These are phyloP conservation scores for Amauroascus niger DNA, from an alignment of 2,329 filamentous ascomycete species.

Conservation along the genomic window DNA sequence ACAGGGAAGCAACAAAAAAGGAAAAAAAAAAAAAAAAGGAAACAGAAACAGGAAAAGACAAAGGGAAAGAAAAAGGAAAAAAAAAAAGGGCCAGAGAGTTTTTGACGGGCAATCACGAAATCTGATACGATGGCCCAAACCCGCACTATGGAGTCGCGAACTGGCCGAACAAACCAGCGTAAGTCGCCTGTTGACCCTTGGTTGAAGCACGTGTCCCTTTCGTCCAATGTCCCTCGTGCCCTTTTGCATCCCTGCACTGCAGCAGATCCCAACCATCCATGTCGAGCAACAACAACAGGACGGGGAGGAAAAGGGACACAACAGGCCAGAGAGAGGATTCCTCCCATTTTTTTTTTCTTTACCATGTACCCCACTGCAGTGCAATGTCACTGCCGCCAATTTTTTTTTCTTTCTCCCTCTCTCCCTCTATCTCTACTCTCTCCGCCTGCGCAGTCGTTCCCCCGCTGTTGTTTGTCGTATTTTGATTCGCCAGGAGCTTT, in stretches of 20 bases:
- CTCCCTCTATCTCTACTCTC: too few species aligned
- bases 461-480: background rate
- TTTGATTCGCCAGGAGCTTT: background rate
- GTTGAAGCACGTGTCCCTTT: constrained; percentile 22
- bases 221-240: constrained; percentile 10
- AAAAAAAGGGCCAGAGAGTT: too few species aligned
- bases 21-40: background rate
- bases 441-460: too few species aligned
- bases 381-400: background rate
- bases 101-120: background rate
- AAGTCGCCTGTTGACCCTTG: constrained; percentile 24
- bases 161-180: constrained; percentile 43
- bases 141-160: constrained; percentile 40
- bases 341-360: background rate
- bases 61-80: background rate
- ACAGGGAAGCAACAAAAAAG: background rate
- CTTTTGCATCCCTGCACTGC: constrained; percentile 10
- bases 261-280: background rate
- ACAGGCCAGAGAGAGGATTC: background rate
- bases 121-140: constrained; percentile 32
- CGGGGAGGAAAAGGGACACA: background rate
- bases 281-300: background rate
- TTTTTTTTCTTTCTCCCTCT: background rate
- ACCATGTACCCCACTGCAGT: background rate
- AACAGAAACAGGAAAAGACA: too few species aligned